These are phyloP conservation scores for Magnolia sinica DNA, from an alignment of 164 flowering plant species.

Conservation along the genomic window DNA sequence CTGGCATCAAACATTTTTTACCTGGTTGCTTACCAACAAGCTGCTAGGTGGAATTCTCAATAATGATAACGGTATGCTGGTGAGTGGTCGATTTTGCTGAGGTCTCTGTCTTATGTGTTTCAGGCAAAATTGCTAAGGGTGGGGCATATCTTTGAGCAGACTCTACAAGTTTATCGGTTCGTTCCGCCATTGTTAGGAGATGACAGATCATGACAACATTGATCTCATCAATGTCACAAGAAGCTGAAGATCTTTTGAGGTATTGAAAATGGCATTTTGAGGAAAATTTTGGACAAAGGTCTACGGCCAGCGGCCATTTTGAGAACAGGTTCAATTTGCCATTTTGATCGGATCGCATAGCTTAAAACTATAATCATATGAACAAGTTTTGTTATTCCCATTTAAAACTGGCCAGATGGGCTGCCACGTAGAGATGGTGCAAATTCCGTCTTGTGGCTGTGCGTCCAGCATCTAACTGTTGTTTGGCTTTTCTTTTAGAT, in stretches of 20 bases:
- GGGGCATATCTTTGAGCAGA: constrained; percentile 95
- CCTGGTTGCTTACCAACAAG: too few species aligned
- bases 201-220: constrained; percentile 1
- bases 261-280: not conserved
- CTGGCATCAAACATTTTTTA: not conserved
- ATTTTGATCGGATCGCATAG: not conserved
- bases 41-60: too few species aligned
- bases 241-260: not conserved
- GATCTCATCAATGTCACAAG: not conserved
- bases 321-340: not conserved
- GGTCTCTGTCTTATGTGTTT: constrained; percentile 10
- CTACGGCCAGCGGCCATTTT: not conserved
- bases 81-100: not conserved
- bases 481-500: too few species aligned
- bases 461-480: too few species aligned
- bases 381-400: too few species aligned
- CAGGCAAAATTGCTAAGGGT: constrained; percentile 83
- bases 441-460: too few species aligned
- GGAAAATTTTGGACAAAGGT: not conserved
- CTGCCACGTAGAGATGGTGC: too few species aligned
- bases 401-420: too few species aligned
- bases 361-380: too few species aligned
- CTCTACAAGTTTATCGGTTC: constrained; percentile 61
- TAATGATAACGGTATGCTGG: too few species aligned
- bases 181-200: constrained; percentile 63